These are phyloP conservation scores for Penicillium expansum DNA, from an alignment of 2,329 filamentous ascomycete genomes.

Conservation along the genomic window DNA sequence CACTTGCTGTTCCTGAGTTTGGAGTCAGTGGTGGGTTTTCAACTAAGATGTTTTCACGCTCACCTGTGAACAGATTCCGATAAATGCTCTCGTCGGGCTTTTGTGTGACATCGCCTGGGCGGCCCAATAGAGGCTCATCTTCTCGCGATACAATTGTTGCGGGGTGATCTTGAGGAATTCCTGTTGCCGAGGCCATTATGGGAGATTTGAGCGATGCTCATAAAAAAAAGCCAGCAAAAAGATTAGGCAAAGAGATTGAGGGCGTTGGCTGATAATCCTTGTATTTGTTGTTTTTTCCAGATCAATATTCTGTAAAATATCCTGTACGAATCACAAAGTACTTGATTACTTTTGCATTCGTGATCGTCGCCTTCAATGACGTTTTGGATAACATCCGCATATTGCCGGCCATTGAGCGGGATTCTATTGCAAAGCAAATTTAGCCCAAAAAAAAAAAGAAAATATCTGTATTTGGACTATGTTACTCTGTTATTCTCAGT, in stretches of 20 bases:
- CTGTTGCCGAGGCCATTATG: constrained; percentile 67
- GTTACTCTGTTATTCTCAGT: background rate
- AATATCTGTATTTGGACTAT: too few relatives aligned
- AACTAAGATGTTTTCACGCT: constrained; percentile 19
- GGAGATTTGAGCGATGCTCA: background rate
- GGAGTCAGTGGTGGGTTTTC: background rate
- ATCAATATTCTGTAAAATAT: too few relatives aligned
- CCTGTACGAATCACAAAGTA: background rate
- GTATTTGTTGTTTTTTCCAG: too few relatives aligned
- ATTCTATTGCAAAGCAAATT: too few relatives aligned
- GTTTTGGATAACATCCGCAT: background rate
- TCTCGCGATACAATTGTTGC: constrained; percentile 48
- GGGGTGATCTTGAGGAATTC: constrained; percentile 57
- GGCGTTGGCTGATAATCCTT: too few relatives aligned
- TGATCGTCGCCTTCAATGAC: constrained; percentile 7
- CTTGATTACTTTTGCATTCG: background rate
- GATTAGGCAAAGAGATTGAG: too few relatives aligned
- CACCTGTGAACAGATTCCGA: constrained; percentile 74
- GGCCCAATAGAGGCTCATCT: constrained; percentile 68
- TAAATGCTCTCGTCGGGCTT: constrained; percentile 61
- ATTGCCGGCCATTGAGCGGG: background rate
- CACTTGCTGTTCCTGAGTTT: constrained; percentile 67
- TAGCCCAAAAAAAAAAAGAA: too few relatives aligned
- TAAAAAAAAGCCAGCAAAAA: background rate
- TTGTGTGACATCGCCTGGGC: constrained; percentile 71